A percentile compares a stretch with the other conserved stretches of the same genome.
phyloP scores from a whole-genome alignment of 116 monocot genomes.

The Phalaenopsis hybrid region DNA sequence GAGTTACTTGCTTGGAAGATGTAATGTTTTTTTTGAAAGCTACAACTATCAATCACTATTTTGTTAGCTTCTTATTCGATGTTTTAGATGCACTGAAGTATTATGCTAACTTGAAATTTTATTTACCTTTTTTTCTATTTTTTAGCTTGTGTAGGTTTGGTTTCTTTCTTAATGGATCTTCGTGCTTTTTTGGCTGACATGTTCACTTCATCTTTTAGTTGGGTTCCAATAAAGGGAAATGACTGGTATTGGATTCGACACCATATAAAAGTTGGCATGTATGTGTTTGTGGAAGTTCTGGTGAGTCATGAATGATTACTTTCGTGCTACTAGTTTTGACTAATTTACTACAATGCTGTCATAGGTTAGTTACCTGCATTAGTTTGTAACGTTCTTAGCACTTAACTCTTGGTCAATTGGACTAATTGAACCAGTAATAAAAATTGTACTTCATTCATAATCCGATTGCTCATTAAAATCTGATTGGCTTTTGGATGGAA shows the following conservation, averaged over 20 bases:
- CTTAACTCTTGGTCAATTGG: too few species aligned
- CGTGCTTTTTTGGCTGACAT: neutral
- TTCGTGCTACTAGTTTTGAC: neutral
- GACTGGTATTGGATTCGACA: slow-evolving; percentile 98
- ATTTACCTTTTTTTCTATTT: neutral
- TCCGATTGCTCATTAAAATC: too few species aligned
- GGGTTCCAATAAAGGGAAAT: slow-evolving; percentile 99
- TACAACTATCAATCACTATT: neutral
- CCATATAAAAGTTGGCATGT: slow-evolving; percentile 94
- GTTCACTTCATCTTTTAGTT: slow-evolving; percentile 35
- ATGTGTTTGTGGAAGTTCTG: slow-evolving; percentile 81
- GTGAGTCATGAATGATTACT: slow-evolving; percentile 43
- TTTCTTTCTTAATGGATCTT: neutral
- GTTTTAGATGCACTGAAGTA: neutral
- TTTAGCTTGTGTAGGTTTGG: neutral
- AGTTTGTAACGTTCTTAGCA: too few species aligned
- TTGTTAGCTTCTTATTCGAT: neutral
- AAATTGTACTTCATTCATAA: too few species aligned
- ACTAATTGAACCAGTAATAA: too few species aligned
- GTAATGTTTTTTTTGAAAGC: neutral
- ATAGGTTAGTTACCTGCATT: neutral
- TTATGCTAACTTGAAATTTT: neutral
- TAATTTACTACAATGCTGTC: neutral
- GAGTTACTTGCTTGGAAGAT: neutral
- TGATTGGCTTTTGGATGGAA: too few species aligned